Base-by-base conservation (phyloP, 176 grass and related monocot genomes). In the Aechmea fasciata region DNA sequence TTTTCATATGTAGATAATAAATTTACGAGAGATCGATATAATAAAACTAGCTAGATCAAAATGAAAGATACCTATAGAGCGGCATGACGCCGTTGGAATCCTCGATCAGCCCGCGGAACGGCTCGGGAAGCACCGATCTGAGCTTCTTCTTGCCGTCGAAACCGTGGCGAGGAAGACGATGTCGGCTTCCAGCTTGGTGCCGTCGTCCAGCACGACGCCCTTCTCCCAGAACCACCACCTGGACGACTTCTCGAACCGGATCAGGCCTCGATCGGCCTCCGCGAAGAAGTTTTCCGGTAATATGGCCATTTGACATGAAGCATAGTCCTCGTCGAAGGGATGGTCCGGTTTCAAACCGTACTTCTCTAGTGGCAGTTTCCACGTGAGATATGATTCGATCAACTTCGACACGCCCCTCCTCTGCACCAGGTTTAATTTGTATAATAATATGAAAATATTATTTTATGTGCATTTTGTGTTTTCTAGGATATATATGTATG, bases 251-350 rank as follows among this genome's bases (percentile, higher is more conserved):
- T 72, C 29, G 74, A 99, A 99, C 23, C 15, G 48, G 80, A 99
- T 83, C 47, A 83, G 41, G 9, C 81, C 94, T 0, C 47, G 79
- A 70, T 93, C 89, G 0, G 89, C 94, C 89, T 87, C 87, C 1
- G 85, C 80, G 84, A 99, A 99, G 89, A 99, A 99, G 52, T 86
- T 88, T 65, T 90, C 89, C 1, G 89, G 94, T 13, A 99, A 74
- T 51, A 99, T 93, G 64, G 94, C 94, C 94, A 99, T 99, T 80
- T 99, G 94, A 67, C 94, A 99, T 49, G 86, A 90, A 0, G 94
- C 94, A 48, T 99, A 99, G 67, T 99, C 94, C 84, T 99, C 94
- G n/a, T 86, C 82, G 75, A 99, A 99, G 0, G 94, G 94, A 82
- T 99, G 94, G 12, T 90, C 82, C 1, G 89, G 94, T 17, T 72